phyloP scores from a whole-genome alignment of 257 asterid species.

The Solanum etuberosum region DNA sequence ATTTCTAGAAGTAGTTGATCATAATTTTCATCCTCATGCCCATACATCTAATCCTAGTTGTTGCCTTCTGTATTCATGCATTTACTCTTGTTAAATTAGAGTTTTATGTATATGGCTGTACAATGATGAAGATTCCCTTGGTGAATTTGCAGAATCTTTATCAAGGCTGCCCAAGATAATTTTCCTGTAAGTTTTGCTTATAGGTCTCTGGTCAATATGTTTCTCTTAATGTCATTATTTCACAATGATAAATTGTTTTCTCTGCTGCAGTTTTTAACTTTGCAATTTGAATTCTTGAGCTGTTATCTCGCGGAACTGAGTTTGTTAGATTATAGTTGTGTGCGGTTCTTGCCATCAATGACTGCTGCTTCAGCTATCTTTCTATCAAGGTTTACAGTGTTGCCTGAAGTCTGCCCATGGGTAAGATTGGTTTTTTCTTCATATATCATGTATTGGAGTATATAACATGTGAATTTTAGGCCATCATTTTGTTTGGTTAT shows the following conservation, averaged over 20 bases:
- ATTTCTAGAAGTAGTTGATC: neutral
- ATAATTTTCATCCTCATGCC: neutral
- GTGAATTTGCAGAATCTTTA: constrained; percentile 50
- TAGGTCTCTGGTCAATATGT: neutral
- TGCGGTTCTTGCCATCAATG: constrained; percentile 59
- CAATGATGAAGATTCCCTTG: neutral
- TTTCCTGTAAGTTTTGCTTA: constrained; percentile 24
- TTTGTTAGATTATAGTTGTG: constrained; percentile 51
- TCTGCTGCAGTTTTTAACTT: constrained; percentile 32
- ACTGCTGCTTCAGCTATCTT: constrained; percentile 82
- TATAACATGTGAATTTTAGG: neutral
- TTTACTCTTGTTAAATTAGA: neutral
- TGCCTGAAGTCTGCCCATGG: constrained; percentile 59
- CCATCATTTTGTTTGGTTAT: neutral
- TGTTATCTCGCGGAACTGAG: constrained; percentile 74
- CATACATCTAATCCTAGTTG: neutral
- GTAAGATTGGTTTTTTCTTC: constrained; percentile 28
- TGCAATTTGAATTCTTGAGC: constrained; percentile 49
- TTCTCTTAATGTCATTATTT: neutral
- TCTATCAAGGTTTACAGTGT: constrained; percentile 49
- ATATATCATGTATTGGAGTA: neutral
- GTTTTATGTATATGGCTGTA: neutral
- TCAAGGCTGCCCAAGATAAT: constrained; percentile 46
- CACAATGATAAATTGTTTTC: neutral
- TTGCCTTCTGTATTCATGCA: neutral